Conservation (phyloP, 805 yeast species). For the Debaryomyces prosopidis region DNA sequence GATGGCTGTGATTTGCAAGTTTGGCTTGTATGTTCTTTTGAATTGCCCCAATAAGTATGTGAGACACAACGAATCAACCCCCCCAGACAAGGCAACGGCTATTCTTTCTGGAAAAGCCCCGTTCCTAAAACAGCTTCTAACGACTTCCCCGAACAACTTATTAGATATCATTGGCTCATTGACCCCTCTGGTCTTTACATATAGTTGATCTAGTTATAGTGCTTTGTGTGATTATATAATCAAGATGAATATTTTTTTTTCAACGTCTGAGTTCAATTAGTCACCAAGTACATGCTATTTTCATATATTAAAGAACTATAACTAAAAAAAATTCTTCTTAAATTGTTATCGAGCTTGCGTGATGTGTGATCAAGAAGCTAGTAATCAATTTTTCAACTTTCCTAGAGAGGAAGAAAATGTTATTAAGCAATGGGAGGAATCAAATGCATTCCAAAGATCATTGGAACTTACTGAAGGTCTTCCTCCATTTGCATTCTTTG, state of each 20-base stretch:
- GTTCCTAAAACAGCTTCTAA: slow-evolving; percentile 7
- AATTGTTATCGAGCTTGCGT: not conserved
- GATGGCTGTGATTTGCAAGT: slow-evolving; percentile 48
- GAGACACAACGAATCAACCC: slow-evolving; percentile 78
- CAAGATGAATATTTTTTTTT: not conserved
- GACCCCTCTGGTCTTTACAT: not conserved
- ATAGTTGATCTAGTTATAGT: too few relatives aligned
- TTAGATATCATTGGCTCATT: slow-evolving; percentile 11
- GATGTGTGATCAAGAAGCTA: slow-evolving; percentile 20
- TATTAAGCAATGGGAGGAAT: slow-evolving; percentile 78
- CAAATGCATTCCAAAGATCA: slow-evolving; percentile 91
- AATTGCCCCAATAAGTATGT: slow-evolving; percentile 48
- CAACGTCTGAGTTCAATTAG: slow-evolving; percentile 5
- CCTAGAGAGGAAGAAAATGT: slow-evolving; percentile 89
- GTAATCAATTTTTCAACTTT: slow-evolving; percentile 57
- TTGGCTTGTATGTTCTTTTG: slow-evolving; percentile 23
- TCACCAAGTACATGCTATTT: not conserved
- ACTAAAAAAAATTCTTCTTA: not conserved
- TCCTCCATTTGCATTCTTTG: slow-evolving; percentile 90
- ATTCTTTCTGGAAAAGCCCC: slow-evolving; percentile 26
- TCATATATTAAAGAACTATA: not conserved
- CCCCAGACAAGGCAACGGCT: slow-evolving; percentile 72
- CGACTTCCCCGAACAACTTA: slow-evolving; percentile 13
- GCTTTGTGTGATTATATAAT: too few relatives aligned
- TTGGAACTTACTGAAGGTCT: slow-evolving; percentile 79